Conservation (phyloP, 441 rosid genomes). For the Erodium trifolium region DNA sequence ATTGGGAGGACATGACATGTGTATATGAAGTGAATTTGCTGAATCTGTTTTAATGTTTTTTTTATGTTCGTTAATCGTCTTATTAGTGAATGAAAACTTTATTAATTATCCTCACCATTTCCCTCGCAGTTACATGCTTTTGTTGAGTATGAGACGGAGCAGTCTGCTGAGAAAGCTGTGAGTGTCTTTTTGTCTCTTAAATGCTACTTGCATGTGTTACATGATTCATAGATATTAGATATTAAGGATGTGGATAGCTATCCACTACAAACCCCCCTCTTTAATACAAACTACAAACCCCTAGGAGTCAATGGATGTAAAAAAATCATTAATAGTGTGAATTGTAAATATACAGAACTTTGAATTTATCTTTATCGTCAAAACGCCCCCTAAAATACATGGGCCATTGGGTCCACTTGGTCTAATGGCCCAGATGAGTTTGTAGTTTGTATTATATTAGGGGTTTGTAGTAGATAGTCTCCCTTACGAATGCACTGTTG, state of each 20-base stretch:
- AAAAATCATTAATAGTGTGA: too few relatives aligned
- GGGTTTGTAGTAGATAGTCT: too few relatives aligned
- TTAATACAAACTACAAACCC: too few relatives aligned
- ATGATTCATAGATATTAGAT: constrained; percentile 12
- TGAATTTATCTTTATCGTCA: too few relatives aligned
- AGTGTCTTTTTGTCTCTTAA: constrained; percentile 23
- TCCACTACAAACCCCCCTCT: too few relatives aligned
- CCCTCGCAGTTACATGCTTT: constrained; percentile 62
- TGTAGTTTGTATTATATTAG: too few relatives aligned
- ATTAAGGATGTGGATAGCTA: background rate
- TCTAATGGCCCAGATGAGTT: too few relatives aligned
- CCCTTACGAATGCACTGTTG: background rate
- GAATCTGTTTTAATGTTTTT: background rate
- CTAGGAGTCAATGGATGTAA: too few relatives aligned
- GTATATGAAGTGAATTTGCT: background rate
- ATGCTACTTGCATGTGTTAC: constrained; percentile 4
- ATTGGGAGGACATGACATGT: background rate
- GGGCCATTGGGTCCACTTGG: too few relatives aligned
- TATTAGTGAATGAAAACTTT: background rate
- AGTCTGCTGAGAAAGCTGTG: constrained; percentile 91
- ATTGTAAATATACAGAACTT: too few relatives aligned
- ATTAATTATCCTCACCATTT: constrained; percentile 11
- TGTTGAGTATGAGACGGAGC: constrained; percentile 74
- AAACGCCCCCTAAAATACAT: too few relatives aligned
- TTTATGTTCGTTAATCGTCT: background rate